Evolutionary conservation across 1,284 basidiomycete species (phyloP).

Genomic region (Rhodotorula sp.): DNA sequence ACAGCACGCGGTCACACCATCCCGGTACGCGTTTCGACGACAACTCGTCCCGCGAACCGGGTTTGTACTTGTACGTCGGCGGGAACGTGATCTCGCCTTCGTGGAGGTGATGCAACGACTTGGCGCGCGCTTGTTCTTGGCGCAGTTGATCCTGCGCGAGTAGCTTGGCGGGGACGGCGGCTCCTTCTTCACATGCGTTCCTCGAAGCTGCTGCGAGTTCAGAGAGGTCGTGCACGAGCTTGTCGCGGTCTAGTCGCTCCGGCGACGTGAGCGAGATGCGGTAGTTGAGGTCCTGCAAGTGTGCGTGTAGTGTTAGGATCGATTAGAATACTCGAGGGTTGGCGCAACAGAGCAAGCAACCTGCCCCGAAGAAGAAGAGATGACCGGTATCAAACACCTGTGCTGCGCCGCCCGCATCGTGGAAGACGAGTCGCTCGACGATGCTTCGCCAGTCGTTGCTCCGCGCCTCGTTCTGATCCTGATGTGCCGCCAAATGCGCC

Average conservation of each 20-base stretch:
- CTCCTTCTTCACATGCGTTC: not conserved
- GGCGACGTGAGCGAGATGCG: constrained; percentile 61
- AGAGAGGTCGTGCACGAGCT: constrained; percentile 38
- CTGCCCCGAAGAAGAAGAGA: constrained; percentile 44
- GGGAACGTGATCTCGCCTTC: constrained; percentile 83
- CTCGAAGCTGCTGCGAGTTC: constrained; percentile 11
- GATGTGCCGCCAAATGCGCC: constrained; percentile 84
- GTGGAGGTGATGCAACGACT: constrained; percentile 65
- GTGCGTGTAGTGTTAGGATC: constrained; percentile 64
- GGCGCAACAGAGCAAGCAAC: constrained; percentile 11
- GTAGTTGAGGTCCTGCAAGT: constrained; percentile 73
- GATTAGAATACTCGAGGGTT: constrained; percentile 45
- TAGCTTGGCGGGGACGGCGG: constrained; percentile 48
- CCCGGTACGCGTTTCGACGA: constrained; percentile 71
- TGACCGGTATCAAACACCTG: constrained; percentile 79
- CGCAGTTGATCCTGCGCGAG: constrained; percentile 75
- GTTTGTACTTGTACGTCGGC: constrained; percentile 81
- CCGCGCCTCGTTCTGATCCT: constrained; percentile 61
- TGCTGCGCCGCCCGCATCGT: constrained; percentile 47
- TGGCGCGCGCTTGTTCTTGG: constrained; percentile 54
- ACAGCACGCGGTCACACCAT: constrained; percentile 93
- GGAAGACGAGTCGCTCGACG: constrained; percentile 75
- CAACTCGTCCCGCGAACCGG: constrained; percentile 75
- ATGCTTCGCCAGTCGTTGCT: constrained; percentile 77
- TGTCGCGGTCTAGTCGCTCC: constrained; percentile 43